A percentile compares a stretch with the other conserved stretches of the same genome.
phyloP scores from a whole-genome alignment of 257 asterid genomes.

The Solanum infundibuliforme region DNA sequence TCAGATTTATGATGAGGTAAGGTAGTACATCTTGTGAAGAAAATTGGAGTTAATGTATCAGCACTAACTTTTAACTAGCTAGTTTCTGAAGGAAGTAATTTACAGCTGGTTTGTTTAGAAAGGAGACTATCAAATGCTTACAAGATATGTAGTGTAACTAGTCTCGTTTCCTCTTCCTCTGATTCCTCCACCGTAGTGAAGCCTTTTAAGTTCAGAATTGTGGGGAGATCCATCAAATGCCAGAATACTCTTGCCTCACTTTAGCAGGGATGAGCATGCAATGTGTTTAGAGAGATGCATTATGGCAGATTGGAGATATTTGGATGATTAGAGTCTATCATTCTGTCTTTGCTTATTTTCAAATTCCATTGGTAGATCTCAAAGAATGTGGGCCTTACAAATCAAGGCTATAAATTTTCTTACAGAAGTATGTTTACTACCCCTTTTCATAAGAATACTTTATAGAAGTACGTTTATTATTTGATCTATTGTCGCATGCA shows the following conservation, averaged over 20 bases:
- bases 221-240: background rate
- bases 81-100: background rate
- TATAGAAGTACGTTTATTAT: background rate
- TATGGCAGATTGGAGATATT: background rate
- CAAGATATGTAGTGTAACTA: background rate
- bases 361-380: background rate
- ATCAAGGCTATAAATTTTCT: background rate
- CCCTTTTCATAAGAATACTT: background rate
- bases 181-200: background rate
- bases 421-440: background rate
- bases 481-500: background rate
- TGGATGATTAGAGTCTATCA: background rate
- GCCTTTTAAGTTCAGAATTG: background rate
- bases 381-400: background rate
- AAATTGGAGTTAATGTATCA: background rate
- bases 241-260: background rate
- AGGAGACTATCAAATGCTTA: background rate
- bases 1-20: constrained; percentile 59
- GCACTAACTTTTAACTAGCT: background rate
- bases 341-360: background rate
- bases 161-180: background rate
- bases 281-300: background rate
- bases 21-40: background rate
- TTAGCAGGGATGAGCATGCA: background rate
- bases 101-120: background rate